Percentiles rank a stretch among this genome's conserved stretches.
Conservation (phyloP, 2,329 filamentous ascomycete genomes). For the Penicillium vulpinum region DNA sequence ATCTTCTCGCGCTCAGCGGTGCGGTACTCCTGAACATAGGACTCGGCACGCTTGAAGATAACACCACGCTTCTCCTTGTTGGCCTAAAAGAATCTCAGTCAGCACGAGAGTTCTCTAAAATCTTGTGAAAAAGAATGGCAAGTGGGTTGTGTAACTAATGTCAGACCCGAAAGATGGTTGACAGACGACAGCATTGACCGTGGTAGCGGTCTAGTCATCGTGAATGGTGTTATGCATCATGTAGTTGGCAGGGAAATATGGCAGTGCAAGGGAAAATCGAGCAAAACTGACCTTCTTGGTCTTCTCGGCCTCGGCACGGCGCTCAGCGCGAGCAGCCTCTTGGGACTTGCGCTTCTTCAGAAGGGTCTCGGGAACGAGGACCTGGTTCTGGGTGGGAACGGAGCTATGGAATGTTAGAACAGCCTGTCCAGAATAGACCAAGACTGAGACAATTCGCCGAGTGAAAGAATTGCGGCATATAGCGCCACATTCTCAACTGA, state of each 20-base stretch:
- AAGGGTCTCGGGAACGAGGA: constrained; percentile 98
- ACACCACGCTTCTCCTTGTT: constrained; percentile 98
- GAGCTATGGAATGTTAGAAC: constrained; percentile 73
- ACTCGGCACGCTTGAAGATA: constrained; percentile 99
- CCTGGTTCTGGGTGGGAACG: constrained; percentile 90
- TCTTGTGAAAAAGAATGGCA: constrained; percentile 13
- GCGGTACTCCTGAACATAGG: constrained; percentile 99
- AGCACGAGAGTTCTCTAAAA: constrained; percentile 24
- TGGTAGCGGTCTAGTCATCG: constrained; percentile 74
- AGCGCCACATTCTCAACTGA: constrained; percentile 87
- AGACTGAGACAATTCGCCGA: constrained; percentile 68
- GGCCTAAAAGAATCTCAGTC: constrained; percentile 59
- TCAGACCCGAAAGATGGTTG: constrained; percentile 74
- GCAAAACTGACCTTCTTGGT: constrained; percentile 75
- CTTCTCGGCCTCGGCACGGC: constrained; percentile 75
- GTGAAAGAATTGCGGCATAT: constrained; percentile 86
- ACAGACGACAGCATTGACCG: constrained; percentile 90
- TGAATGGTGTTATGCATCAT: constrained; percentile 83
- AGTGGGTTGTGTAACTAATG: constrained; percentile 25
- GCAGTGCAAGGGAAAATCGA: not conserved
- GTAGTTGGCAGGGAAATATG: constrained; percentile 32
- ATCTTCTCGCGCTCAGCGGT: constrained; percentile 98
- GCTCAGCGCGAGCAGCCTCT: constrained; percentile 97
- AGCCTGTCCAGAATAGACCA: constrained; percentile 69
- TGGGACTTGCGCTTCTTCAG: constrained; percentile 99